Conservation (phyloP, 352 stramenopile species). For the Globisporangium nunn region DNA sequence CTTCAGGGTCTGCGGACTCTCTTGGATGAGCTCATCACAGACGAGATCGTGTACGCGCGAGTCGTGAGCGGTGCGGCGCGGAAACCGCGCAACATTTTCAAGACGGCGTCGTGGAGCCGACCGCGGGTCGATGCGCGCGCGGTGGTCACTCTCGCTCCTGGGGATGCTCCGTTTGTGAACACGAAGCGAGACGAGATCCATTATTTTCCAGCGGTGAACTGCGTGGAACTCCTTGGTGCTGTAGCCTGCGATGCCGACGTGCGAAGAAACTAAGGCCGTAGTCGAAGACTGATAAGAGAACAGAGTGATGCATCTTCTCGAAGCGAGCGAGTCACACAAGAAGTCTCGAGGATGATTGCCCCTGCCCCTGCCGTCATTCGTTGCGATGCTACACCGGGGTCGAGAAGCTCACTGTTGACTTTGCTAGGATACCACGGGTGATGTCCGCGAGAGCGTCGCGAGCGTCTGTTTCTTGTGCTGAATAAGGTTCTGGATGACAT, state of each 20-base stretch:
- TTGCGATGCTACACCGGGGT: not conserved
- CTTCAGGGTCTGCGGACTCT: constrained; percentile 65
- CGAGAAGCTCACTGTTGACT: not conserved
- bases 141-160: constrained; percentile 23
- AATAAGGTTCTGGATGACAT: constrained; percentile 72
- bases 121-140: constrained; percentile 6
- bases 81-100: constrained; percentile 23
- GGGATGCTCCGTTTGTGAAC: constrained; percentile 45
- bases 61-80: constrained; percentile 17
- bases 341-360: too few relatives aligned
- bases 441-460: constrained; percentile 30
- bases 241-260: constrained; percentile 47
- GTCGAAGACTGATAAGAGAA: not conserved
- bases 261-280: not conserved
- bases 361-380: too few relatives aligned
- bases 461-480: constrained; percentile 71
- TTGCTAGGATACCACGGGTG: constrained; percentile 13
- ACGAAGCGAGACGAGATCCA: constrained; percentile 40
- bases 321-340: not conserved
- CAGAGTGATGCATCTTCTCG: not conserved
- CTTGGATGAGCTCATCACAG: constrained; percentile 53
- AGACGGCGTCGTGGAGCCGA: constrained; percentile 1
- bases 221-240: constrained; percentile 63
- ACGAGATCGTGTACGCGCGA: constrained; percentile 57
- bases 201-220: constrained; percentile 75